These are phyloP conservation scores for Globisporangium rhizosaccharum DNA, from an alignment of 352 stramenopile species.

Conservation along the genomic window DNA sequence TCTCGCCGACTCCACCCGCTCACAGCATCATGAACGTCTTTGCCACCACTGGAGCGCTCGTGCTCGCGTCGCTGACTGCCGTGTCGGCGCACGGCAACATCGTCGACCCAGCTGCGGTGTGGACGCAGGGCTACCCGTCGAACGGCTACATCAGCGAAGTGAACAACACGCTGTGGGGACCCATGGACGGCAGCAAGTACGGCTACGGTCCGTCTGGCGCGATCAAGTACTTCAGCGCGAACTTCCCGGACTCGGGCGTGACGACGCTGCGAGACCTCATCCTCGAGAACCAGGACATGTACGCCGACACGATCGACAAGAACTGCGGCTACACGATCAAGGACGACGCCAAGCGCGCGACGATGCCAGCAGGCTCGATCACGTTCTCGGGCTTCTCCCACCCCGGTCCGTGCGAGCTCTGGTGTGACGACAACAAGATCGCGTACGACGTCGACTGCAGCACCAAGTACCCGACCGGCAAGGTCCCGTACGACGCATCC, in stretches of 20 bases:
- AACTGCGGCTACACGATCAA: conserved; percentile 23
- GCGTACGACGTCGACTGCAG: conserved; percentile 43
- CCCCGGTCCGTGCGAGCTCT: conserved; percentile 50
- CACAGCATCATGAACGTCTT: conserved; percentile 5
- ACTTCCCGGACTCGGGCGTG: conserved; percentile 23
- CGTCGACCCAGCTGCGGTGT: conserved; percentile 31
- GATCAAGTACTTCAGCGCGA: conserved; percentile 21
- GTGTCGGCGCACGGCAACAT: conserved; percentile 31
- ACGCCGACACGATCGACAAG: conserved; percentile 11
- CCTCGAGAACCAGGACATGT: conserved; percentile 21
- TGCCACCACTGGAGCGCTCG: conserved; percentile 3
- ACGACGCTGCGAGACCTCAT: conserved; percentile 26
- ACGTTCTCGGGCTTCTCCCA: conserved; percentile 54
- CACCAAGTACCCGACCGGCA: conserved; percentile 26
- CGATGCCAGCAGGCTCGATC: conserved; percentile 27
- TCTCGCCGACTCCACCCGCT: background rate
- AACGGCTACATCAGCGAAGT: conserved; percentile 26
- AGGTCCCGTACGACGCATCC: conserved; percentile 37
- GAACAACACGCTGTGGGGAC: conserved; percentile 15
- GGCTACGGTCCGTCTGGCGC: conserved; percentile 19
- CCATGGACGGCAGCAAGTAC: conserved; percentile 17
- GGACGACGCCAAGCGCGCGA: conserved; percentile 24
- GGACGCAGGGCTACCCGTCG: conserved; percentile 20
- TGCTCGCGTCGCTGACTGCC: conserved; percentile 9
- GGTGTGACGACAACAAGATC: conserved; percentile 52